These are phyloP conservation scores for Melaleuca alternifolia DNA, from an alignment of 345 rosid species.

Conservation along the genomic window DNA sequence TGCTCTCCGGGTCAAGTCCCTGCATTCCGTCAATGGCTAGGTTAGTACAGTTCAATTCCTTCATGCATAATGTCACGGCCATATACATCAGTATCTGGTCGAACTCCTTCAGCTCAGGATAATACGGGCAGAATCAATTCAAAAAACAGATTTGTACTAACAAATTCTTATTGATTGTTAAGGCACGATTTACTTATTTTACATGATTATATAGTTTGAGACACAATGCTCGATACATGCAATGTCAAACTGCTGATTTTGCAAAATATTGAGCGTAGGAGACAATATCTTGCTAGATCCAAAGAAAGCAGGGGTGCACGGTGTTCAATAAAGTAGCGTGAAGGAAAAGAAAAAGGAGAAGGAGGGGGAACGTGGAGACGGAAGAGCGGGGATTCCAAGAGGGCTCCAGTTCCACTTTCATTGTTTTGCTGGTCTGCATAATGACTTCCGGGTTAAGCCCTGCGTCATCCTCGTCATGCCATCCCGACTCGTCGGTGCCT, in stretches of 20 bases:
- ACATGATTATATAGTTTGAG: neutral
- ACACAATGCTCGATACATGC: neutral
- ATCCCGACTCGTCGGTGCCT: neutral
- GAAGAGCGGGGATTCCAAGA: neutral
- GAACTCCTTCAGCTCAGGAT: neutral
- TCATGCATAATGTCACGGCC: neutral
- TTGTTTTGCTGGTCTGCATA: neutral
- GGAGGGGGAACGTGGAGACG: neutral
- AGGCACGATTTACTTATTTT: neutral
- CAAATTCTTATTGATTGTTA: neutral
- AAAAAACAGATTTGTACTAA: neutral
- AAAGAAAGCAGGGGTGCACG: constrained; percentile 3
- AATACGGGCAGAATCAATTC: neutral
- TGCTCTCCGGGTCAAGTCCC: constrained; percentile 87
- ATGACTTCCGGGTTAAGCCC: neutral
- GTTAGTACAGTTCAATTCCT: neutral
- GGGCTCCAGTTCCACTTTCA: neutral
- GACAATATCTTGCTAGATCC: constrained; percentile 5
- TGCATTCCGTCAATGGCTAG: constrained; percentile 3
- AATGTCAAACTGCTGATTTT: neutral
- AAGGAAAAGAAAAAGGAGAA: neutral
- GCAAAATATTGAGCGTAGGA: neutral
- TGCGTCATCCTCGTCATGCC: neutral
- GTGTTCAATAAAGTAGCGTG: neutral
- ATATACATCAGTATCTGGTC: neutral